These are phyloP conservation scores for Nissolia schottii DNA, from an alignment of 306 rosid genomes.

Conservation along the genomic window DNA sequence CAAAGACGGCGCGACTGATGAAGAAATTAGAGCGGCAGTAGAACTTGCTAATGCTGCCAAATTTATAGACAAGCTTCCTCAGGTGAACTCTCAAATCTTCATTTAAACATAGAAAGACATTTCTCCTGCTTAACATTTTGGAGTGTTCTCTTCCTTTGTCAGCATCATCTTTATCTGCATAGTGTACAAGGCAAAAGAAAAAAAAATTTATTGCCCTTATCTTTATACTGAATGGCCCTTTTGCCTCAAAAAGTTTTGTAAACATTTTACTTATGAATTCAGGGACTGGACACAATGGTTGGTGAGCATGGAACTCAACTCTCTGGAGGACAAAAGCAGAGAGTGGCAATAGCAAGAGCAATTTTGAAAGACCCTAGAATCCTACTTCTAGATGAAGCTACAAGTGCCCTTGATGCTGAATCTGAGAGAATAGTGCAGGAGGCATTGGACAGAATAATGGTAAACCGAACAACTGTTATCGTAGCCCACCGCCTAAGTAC, in stretches of 20 bases:
- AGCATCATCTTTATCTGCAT: not conserved
- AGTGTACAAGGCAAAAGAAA: not conserved
- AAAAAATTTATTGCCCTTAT: not conserved
- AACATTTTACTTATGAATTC: not conserved
- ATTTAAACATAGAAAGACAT: not conserved
- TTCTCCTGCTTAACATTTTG: not conserved
- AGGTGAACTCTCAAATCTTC: conserved; percentile 18
- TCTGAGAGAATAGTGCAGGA: conserved; percentile 68
- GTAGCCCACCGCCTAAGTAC: conserved; percentile 77
- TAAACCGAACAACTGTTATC: conserved; percentile 55
- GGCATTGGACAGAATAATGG: conserved; percentile 62
- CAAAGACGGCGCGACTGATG: conserved; percentile 54
- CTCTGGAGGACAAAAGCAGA: conserved; percentile 70
- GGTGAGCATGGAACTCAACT: conserved; percentile 75
- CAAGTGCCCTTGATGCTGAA: conserved; percentile 65
- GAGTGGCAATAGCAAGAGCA: conserved; percentile 73
- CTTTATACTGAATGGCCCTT: not conserved
- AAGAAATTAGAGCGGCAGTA: conserved; percentile 33
- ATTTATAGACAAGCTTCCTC: conserved; percentile 34
- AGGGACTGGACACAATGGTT: conserved; percentile 68
- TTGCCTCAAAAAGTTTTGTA: not conserved
- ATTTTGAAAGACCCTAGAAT: conserved; percentile 65
- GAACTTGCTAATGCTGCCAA: conserved; percentile 33
- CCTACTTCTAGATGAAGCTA: conserved; percentile 63
- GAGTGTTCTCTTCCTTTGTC: not conserved